Evolutionary conservation across 495 filamentous ascomycete species (phyloP).

Genomic region (Penicillium bialowiezense): DNA sequence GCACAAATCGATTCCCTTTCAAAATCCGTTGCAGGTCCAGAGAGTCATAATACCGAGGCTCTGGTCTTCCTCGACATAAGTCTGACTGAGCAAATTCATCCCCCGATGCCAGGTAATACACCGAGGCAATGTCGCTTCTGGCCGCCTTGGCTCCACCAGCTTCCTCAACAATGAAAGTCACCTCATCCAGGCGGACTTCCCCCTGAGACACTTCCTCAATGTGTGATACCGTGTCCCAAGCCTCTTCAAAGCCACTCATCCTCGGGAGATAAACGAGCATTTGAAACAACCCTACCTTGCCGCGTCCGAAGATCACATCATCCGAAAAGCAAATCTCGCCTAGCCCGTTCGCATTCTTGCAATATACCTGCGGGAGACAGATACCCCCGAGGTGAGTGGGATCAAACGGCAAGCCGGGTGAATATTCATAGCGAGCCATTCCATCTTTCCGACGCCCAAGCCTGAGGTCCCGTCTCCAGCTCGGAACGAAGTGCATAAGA

Average conservation of each 20-base stretch:
- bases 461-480: conserved; percentile 22
- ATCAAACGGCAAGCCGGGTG: conserved; percentile 32
- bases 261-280: conserved; percentile 22
- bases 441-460: conserved; percentile 26
- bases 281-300: conserved; percentile 21
- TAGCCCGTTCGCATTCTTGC: neutral
- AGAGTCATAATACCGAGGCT: conserved; percentile 19
- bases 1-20: conserved; percentile 16
- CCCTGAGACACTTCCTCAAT: conserved; percentile 16
- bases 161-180: conserved; percentile 17
- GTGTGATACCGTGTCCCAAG: conserved; percentile 1
- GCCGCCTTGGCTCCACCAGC: neutral
- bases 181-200: conserved; percentile 10
- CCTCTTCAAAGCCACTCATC: conserved; percentile 4
- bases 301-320: conserved; percentile 21
- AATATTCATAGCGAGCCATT: conserved; percentile 23
- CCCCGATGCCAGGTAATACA: conserved; percentile 18
- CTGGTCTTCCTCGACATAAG: conserved; percentile 21
- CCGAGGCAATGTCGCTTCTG: neutral
- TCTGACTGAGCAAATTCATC: conserved; percentile 22
- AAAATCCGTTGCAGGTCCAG: conserved; percentile 1
- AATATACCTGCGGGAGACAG: conserved; percentile 35
- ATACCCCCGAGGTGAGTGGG: conserved; percentile 24
- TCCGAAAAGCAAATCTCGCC: conserved; percentile 18
- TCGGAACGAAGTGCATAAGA: conserved; percentile 29